Percentiles rank a stretch among this genome's conserved stretches.
phyloP scores from a whole-genome alignment of 2,329 filamentous ascomycete genomes.

The Aspergillus pseudotamarii region DNA sequence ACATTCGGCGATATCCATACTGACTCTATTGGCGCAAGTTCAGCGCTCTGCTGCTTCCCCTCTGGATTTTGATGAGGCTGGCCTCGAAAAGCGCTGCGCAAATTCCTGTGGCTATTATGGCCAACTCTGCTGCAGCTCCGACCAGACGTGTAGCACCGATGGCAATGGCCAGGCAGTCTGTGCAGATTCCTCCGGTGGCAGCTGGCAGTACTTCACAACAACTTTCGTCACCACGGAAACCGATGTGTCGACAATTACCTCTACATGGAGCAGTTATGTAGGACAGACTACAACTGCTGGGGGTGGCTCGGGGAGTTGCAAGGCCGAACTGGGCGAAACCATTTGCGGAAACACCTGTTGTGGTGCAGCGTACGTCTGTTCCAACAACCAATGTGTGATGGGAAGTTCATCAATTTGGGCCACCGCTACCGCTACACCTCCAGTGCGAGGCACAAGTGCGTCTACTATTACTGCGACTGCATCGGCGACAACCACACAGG shows the following conservation, averaged over 20 bases:
- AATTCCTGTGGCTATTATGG: slow-evolving; percentile 56
- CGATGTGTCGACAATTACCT: slow-evolving; percentile 56
- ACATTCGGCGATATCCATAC: slow-evolving; percentile 29
- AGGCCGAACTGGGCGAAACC: slow-evolving; percentile 47
- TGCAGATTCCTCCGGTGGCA: slow-evolving; percentile 32
- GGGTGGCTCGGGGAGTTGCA: slow-evolving; percentile 45
- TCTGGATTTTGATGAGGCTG: slow-evolving; percentile 26
- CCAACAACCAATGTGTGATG: slow-evolving; percentile 42
- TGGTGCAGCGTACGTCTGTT: slow-evolving; percentile 47
- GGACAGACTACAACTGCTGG: slow-evolving; percentile 25
- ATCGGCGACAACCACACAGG: slow-evolving; percentile 45
- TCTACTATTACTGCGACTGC: slow-evolving; percentile 48
- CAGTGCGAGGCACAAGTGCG: slow-evolving; percentile 49
- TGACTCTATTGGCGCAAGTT: slow-evolving; percentile 30
- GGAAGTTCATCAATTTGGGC: slow-evolving; percentile 45
- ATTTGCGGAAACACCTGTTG: slow-evolving; percentile 51
- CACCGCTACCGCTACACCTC: slow-evolving; percentile 42
- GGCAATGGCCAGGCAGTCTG: slow-evolving; percentile 53
- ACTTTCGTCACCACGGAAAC: slow-evolving; percentile 58
- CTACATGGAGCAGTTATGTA: slow-evolving; percentile 53
- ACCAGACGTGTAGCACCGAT: slow-evolving; percentile 55
- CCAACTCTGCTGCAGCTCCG: slow-evolving; percentile 53
- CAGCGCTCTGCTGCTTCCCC: slow-evolving; percentile 34
- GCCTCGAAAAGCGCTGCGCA: slow-evolving; percentile 43
- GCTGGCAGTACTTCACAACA: slow-evolving; percentile 61